These are phyloP conservation scores for Phytophthora boehmeriae DNA, from an alignment of 352 stramenopile genomes.

Conservation along the genomic window DNA sequence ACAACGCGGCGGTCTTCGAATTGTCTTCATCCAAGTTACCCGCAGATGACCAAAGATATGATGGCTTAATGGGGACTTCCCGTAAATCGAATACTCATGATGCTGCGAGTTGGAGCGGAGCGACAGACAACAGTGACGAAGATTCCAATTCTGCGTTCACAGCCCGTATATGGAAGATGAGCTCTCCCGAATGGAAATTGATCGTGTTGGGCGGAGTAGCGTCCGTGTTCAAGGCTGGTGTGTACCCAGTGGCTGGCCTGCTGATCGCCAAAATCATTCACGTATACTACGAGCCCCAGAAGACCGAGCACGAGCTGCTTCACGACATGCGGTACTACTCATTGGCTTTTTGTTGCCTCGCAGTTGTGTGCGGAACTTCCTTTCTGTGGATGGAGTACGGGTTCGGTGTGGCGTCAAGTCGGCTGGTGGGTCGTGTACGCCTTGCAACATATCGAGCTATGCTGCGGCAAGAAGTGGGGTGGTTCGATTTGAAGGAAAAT, in stretches of 20 bases:
- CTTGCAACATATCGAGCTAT: conserved; percentile 53
- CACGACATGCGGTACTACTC: conserved; percentile 39
- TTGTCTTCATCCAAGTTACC: neutral
- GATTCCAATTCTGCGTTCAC: conserved; percentile 4
- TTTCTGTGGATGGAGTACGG: conserved; percentile 52
- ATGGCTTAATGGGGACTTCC: neutral
- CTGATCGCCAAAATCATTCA: conserved; percentile 60
- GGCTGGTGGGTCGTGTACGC: conserved; percentile 56
- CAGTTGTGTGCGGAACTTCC: conserved; percentile 41
- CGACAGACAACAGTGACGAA: conserved; percentile 2
- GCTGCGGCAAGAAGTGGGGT: conserved; percentile 37
- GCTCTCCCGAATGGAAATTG: conserved; percentile 49
- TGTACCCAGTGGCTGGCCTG: conserved; percentile 58
- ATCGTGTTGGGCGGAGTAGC: conserved; percentile 45
- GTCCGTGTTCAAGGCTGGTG: conserved; percentile 42
- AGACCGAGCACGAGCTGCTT: conserved; percentile 47
- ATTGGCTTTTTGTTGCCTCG: conserved; percentile 29
- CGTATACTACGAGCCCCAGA: conserved; percentile 53
- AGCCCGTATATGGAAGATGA: conserved; percentile 56
- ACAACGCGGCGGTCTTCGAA: neutral
- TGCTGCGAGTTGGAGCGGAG: neutral
- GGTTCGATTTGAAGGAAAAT: conserved; percentile 7
- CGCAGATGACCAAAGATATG: neutral
- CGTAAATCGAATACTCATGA: conserved; percentile 12
- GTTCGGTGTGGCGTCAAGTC: conserved; percentile 58